Evolutionary conservation across 2,329 filamentous ascomycete species (phyloP).

Genomic region (Penicillium sp.): DNA sequence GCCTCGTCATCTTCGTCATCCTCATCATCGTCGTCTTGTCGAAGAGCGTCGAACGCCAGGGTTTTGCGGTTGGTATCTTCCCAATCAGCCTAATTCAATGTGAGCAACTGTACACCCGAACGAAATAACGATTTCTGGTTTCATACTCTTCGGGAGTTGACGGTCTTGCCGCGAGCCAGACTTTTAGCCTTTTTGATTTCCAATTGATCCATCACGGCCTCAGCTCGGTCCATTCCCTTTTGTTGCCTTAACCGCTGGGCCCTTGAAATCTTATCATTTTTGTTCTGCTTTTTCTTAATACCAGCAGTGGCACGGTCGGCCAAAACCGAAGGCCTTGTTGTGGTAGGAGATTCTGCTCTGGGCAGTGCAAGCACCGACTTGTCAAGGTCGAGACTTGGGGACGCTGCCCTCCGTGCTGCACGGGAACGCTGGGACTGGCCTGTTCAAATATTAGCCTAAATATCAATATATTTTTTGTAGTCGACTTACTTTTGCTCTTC

Average conservation of each 20-base stretch:
- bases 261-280: slow-evolving; percentile 50
- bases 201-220: slow-evolving; percentile 53
- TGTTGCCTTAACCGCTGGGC: slow-evolving; percentile 55
- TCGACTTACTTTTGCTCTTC: slow-evolving; percentile 36
- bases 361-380: slow-evolving; percentile 49
- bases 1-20: slow-evolving; percentile 40
- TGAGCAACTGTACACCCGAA: slow-evolving; percentile 14
- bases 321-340: slow-evolving; percentile 48
- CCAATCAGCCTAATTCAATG: slow-evolving; percentile 37
- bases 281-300: slow-evolving; percentile 52
- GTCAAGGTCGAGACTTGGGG: slow-evolving; percentile 54
- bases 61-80: slow-evolving; percentile 42
- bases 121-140: not conserved
- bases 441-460: slow-evolving; percentile 27
- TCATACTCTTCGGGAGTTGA: slow-evolving; percentile 49
- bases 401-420: slow-evolving; percentile 57
- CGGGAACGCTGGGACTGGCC: slow-evolving; percentile 56
- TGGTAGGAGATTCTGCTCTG: slow-evolving; percentile 38
- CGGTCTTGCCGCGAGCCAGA: slow-evolving; percentile 46
- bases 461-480: not conserved
- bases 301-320: slow-evolving; percentile 51
- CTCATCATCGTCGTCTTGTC: slow-evolving; percentile 50
- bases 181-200: slow-evolving; percentile 58
- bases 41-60: slow-evolving; percentile 32
- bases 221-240: slow-evolving; percentile 56